These are phyloP conservation scores for Beauveria varroae DNA, from an alignment of 2,329 filamentous ascomycete species.

Conservation along the genomic window DNA sequence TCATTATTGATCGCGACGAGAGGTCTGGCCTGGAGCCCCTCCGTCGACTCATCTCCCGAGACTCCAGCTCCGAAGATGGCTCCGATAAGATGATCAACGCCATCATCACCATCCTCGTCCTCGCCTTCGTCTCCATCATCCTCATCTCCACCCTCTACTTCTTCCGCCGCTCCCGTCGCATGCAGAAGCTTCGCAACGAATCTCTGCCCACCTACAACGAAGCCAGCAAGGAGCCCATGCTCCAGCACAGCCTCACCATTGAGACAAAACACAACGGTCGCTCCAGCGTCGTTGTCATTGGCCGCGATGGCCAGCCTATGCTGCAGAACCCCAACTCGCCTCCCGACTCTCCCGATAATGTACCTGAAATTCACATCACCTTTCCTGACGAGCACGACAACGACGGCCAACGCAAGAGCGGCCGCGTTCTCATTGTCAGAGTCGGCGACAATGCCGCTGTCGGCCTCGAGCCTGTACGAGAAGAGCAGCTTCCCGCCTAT, in stretches of 20 bases:
- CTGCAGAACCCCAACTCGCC: constrained; percentile 68
- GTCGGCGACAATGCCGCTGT: constrained; percentile 81
- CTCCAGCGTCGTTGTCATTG: constrained; percentile 68
- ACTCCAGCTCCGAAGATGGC: constrained; percentile 32
- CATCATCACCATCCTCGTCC: constrained; percentile 68
- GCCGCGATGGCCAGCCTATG: constrained; percentile 68
- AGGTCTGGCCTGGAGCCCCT: constrained; percentile 9
- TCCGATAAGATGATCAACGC: constrained; percentile 64
- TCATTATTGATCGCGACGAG: constrained; percentile 7
- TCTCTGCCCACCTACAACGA: constrained; percentile 66
- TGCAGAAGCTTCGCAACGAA: constrained; percentile 40
- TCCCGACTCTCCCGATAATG: constrained; percentile 69
- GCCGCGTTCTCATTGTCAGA: constrained; percentile 83
- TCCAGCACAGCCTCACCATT: constrained; percentile 49
- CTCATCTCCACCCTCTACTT: constrained; percentile 62
- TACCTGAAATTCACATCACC: constrained; percentile 95
- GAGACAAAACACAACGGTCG: constrained; percentile 48
- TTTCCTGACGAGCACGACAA: constrained; percentile 95
- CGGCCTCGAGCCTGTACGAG: constrained; percentile 80
- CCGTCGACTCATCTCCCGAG: constrained; percentile 6
- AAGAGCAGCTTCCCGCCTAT: constrained; percentile 78
- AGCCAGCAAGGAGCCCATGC: constrained; percentile 38
- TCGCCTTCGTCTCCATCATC: constrained; percentile 65
- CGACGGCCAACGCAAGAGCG: constrained; percentile 70
- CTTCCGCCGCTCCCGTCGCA: constrained; percentile 56